Evolutionary conservation across 441 rosid species (phyloP).

Genomic region (Syzygium syzygioides): DNA sequence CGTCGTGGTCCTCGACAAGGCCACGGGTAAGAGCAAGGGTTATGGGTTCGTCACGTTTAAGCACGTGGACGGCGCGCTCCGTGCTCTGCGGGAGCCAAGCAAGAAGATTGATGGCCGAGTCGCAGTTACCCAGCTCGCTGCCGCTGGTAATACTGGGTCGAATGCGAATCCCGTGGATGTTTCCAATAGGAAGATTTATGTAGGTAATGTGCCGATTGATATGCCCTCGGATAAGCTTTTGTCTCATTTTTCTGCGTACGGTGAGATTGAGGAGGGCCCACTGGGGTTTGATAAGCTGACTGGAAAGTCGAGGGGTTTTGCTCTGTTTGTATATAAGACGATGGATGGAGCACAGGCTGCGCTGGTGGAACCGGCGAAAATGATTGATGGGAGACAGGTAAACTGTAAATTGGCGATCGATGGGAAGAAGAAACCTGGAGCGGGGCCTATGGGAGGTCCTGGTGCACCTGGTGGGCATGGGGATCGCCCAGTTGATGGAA

Average conservation of each 20-base stretch:
- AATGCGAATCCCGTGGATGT: constrained; percentile 31
- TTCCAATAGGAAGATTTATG: constrained; percentile 70
- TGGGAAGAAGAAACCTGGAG: constrained; percentile 40
- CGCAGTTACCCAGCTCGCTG: constrained; percentile 82
- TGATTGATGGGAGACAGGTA: constrained; percentile 69
- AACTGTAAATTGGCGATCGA: constrained; percentile 74
- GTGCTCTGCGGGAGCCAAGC: constrained; percentile 81
- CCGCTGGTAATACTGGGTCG: constrained; percentile 59
- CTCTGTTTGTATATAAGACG: constrained; percentile 76
- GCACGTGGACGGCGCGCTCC: constrained; percentile 76
- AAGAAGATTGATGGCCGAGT: constrained; percentile 90
- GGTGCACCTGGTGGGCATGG: constrained; percentile 15
- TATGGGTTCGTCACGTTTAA: constrained; percentile 79
- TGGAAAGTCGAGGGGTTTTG: constrained; percentile 83
- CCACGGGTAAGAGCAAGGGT: constrained; percentile 79
- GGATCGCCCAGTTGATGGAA: constrained; percentile 16
- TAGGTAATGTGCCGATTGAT: constrained; percentile 77
- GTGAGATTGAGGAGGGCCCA: constrained; percentile 95
- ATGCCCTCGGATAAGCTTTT: constrained; percentile 70
- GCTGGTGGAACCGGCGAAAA: constrained; percentile 64
- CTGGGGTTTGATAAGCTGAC: constrained; percentile 81
- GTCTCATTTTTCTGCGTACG: constrained; percentile 53
- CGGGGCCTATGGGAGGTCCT: constrained; percentile 26
- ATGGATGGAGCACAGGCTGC: constrained; percentile 87
- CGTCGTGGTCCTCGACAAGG: constrained; percentile 75